Percentiles rank a stretch among this genome's conserved stretches.
These are phyloP conservation scores for Penicillium sp. DNA, from an alignment of 2,329 filamentous ascomycete genomes.

Conservation along the genomic window DNA sequence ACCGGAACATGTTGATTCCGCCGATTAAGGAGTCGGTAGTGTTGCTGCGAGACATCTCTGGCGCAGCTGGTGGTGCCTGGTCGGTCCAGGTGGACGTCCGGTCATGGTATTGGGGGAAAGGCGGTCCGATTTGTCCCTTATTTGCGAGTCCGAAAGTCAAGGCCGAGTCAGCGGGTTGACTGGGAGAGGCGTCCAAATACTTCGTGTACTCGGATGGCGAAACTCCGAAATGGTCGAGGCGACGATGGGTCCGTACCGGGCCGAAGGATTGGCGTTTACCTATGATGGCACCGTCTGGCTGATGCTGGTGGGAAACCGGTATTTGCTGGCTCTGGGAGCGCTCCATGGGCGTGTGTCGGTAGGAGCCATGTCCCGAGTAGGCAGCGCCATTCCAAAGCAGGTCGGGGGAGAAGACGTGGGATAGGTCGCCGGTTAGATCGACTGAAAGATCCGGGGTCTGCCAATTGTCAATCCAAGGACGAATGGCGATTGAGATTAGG, in stretches of 20 bases:
- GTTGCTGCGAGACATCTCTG: slow-evolving; percentile 40
- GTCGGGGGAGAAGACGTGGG: slow-evolving; percentile 26
- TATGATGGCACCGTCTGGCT: slow-evolving; percentile 18
- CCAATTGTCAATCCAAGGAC: slow-evolving; percentile 36
- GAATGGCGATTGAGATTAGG: slow-evolving; percentile 21
- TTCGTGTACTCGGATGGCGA: slow-evolving; percentile 38
- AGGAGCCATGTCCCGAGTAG: slow-evolving; percentile 21
- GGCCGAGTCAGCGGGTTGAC: slow-evolving; percentile 19
- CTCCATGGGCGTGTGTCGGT: slow-evolving; percentile 30
- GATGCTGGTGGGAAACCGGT: slow-evolving; percentile 26
- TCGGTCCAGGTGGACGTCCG: slow-evolving; percentile 19
- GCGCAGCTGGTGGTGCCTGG: slow-evolving; percentile 23
- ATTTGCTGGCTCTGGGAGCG: slow-evolving; percentile 35
- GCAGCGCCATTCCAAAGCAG: slow-evolving; percentile 23
- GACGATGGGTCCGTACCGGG: slow-evolving; percentile 20
- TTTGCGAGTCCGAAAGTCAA: slow-evolving; percentile 12
- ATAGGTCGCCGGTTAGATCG: slow-evolving; percentile 27
- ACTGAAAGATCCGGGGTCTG: slow-evolving; percentile 35
- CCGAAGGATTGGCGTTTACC: slow-evolving; percentile 29
- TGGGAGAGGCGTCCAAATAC: slow-evolving; percentile 28
- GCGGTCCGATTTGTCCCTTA: slow-evolving; percentile 13
- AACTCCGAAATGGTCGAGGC: slow-evolving; percentile 34
- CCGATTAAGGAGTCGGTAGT: slow-evolving; percentile 41
- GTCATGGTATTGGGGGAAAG: slow-evolving; percentile 7
- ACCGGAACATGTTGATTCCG: slow-evolving; percentile 38